A percentile compares a stretch with the other conserved stretches of the same genome.
Evolutionary conservation across 768 basidiomycete species (phyloP).

Genomic region (Lactifluus rugatus): DNA sequence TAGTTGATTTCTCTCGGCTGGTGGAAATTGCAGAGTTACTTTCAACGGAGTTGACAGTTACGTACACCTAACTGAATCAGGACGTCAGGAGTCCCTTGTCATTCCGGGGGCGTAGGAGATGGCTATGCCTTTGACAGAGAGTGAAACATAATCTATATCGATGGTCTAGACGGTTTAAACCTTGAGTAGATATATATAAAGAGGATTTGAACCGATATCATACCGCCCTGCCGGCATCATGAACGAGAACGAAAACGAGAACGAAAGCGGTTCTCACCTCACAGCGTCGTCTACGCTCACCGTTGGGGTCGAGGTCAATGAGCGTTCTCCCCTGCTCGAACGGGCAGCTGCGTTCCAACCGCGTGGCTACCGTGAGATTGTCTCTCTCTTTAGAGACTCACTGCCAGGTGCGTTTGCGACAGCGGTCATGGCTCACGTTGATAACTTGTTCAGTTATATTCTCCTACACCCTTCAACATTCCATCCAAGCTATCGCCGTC

Average conservation of each 20-base stretch:
- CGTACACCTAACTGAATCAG: neutral
- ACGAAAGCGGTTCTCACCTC: constrained; percentile 5
- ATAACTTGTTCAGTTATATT: constrained; percentile 39
- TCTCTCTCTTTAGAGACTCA: constrained; percentile 14
- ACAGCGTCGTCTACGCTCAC: neutral
- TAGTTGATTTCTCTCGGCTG: neutral
- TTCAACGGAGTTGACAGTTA: neutral
- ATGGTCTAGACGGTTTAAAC: neutral
- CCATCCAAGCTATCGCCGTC: constrained; percentile 57
- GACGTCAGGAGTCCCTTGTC: neutral
- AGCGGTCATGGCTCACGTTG: neutral
- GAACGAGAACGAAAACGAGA: constrained; percentile 4
- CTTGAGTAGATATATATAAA: neutral
- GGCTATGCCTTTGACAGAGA: neutral
- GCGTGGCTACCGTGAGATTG: constrained; percentile 16
- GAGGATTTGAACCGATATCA: neutral
- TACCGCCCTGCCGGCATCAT: neutral
- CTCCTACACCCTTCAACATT: constrained; percentile 66
- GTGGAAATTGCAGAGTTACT: neutral
- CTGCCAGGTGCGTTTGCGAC: constrained; percentile 10
- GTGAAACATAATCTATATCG: neutral
- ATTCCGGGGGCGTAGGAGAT: neutral
- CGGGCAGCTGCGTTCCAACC: constrained; percentile 10
- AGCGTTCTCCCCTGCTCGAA: constrained; percentile 10
- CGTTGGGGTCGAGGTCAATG: neutral